Percentiles rank a stretch among this genome's conserved stretches.
phyloP scores from a whole-genome alignment of 129 eudicot genomes.

The Pulicaria dysenterica region DNA sequence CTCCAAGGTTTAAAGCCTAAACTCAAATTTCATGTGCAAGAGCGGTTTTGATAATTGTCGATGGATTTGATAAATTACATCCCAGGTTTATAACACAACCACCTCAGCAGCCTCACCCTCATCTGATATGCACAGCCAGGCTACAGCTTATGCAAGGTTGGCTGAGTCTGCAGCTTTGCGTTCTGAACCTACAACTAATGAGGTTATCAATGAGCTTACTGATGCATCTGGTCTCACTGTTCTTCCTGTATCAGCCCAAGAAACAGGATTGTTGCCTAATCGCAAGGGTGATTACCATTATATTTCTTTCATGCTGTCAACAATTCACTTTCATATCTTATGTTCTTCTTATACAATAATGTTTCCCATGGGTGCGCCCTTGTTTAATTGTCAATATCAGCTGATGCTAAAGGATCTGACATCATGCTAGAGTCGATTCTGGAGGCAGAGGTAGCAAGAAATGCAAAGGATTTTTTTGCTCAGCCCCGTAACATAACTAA shows the following conservation, averaged over 20 bases:
- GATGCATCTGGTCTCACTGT: conserved; percentile 77
- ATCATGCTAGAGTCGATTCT: conserved; percentile 75
- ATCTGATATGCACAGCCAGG: conserved; percentile 69
- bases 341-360: neutral
- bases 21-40: neutral
- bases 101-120: conserved; percentile 41
- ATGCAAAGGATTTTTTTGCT: conserved; percentile 72
- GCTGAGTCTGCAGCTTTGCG: conserved; percentile 59
- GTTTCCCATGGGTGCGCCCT: neutral
- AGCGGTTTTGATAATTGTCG: neutral
- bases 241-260: conserved; percentile 93
- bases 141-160: conserved; percentile 66
- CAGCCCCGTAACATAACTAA: conserved; percentile 56
- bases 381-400: conserved; percentile 38
- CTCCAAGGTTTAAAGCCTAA: conserved; percentile 34
- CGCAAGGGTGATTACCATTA: conserved; percentile 51
- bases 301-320: neutral
- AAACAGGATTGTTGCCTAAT: conserved; percentile 74
- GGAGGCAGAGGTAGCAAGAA: conserved; percentile 82
- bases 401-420: conserved; percentile 70
- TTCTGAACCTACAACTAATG: conserved; percentile 37
- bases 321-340: conserved; percentile 2
- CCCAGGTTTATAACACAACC: conserved; percentile 51
- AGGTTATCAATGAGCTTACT: conserved; percentile 42
- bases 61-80: conserved; percentile 6